Conservation (phyloP, 1,139 yeast genomes). For the Candida albicans region DNA sequence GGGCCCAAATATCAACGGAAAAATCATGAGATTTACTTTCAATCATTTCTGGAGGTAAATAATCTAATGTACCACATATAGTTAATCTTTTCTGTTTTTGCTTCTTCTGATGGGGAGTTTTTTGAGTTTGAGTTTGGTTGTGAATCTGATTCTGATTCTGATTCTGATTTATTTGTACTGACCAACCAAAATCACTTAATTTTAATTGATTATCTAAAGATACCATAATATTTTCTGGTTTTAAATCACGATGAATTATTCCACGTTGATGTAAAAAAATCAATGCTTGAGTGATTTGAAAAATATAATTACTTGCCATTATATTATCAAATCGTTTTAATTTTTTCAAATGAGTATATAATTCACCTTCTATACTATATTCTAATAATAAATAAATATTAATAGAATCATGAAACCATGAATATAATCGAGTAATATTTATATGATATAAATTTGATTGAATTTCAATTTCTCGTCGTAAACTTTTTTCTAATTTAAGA, state of each 20-base stretch:
- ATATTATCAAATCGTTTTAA: constrained; percentile 61
- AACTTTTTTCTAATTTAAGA: constrained; percentile 81
- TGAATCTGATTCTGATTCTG: too few relatives aligned
- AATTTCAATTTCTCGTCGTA: constrained; percentile 88
- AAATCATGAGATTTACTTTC: constrained; percentile 78
- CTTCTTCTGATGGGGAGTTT: too few relatives aligned
- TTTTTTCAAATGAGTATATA: constrained; percentile 66
- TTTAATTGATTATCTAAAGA: constrained; percentile 73
- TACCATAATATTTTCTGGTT: constrained; percentile 85
- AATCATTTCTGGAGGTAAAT: constrained; percentile 94
- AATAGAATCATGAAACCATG: constrained; percentile 78
- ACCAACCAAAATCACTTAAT: constrained; percentile 96
- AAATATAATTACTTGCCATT: constrained; percentile 75
- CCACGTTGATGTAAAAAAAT: constrained; percentile 72
- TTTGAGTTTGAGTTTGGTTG: constrained; percentile 19
- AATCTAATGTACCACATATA: constrained; percentile 93
- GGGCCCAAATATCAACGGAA: constrained; percentile 87
- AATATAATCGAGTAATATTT: constrained; percentile 76
- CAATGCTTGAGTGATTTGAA: constrained; percentile 80
- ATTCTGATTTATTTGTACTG: too few relatives aligned
- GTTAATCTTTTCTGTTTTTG: constrained; percentile 78
- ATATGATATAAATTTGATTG: constrained; percentile 78
- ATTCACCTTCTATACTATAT: constrained; percentile 83
- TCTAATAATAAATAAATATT: constrained; percentile 84
- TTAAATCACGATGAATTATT: constrained; percentile 87